phyloP scores from a whole-genome alignment of 768 basidiomycete genomes.

The Pulveroboletus sp. region DNA sequence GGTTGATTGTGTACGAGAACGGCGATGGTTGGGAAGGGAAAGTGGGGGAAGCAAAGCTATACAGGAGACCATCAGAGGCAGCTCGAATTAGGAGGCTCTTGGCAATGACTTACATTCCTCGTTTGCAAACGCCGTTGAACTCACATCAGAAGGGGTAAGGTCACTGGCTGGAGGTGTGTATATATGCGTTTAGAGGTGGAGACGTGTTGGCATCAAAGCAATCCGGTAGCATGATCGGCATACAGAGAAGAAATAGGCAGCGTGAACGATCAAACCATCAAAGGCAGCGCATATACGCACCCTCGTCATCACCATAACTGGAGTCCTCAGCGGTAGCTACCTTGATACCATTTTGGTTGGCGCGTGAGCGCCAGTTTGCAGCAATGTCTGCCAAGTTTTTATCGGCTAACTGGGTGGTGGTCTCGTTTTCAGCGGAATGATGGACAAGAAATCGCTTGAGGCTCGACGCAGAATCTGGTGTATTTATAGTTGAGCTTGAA shows the following conservation, averaged over 20 bases:
- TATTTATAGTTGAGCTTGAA: slow-evolving; percentile 49
- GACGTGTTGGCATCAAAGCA: background rate
- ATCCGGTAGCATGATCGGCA: slow-evolving; percentile 5
- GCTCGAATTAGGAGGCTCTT: slow-evolving; percentile 14
- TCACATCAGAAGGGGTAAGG: slow-evolving; percentile 43
- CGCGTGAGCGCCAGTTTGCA: slow-evolving; percentile 67
- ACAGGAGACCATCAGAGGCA: slow-evolving; percentile 14
- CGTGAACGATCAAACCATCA: slow-evolving; percentile 15
- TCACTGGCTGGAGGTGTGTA: slow-evolving; percentile 50
- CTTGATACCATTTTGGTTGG: slow-evolving; percentile 67
- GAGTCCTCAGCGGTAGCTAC: slow-evolving; percentile 43
- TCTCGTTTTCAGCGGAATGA: slow-evolving; percentile 41
- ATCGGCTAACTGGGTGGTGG: slow-evolving; percentile 30
- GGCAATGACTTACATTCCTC: slow-evolving; percentile 43
- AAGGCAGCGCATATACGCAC: slow-evolving; percentile 31
- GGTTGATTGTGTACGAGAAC: slow-evolving; percentile 58
- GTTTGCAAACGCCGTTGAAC: slow-evolving; percentile 43
- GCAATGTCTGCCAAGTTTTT: slow-evolving; percentile 55
- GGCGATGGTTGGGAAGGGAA: slow-evolving; percentile 49
- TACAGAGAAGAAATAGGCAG: background rate
- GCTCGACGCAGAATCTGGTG: slow-evolving; percentile 43
- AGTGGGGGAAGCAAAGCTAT: slow-evolving; percentile 55
- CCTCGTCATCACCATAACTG: slow-evolving; percentile 45
- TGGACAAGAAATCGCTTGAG: slow-evolving; percentile 40
- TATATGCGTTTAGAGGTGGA: slow-evolving; percentile 26